Evolutionary conservation across 2,329 filamentous ascomycete species (phyloP).

Genomic region (Colletotrichum tabaci): DNA sequence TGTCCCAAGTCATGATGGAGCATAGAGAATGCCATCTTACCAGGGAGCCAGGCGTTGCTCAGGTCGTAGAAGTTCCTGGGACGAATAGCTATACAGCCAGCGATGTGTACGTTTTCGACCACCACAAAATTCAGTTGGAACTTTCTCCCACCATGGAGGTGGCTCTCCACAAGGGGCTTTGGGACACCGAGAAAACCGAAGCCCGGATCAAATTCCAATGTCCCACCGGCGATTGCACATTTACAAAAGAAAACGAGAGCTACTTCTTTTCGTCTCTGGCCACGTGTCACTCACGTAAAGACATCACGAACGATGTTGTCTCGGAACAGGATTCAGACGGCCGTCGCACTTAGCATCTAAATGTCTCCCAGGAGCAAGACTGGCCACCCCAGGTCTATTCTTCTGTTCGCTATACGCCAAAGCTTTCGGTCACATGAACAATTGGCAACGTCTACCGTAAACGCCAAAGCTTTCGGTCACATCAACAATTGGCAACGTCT

Average conservation of each 20-base stretch:
- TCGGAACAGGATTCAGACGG: no score
- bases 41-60: not conserved
- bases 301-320: slow-evolving; percentile 1
- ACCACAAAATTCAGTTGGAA: no score
- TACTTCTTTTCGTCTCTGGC: slow-evolving; percentile 15
- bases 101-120: not conserved
- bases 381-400: no score
- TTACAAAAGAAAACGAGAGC: not conserved
- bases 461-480: no score
- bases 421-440: no score
- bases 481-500: no score
- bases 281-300: slow-evolving; percentile 9
- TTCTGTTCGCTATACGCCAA: no score
- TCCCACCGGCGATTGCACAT: slow-evolving; percentile 16
- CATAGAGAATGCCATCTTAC: not conserved
- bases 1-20: slow-evolving; percentile 19
- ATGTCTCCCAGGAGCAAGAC: no score
- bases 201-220: slow-evolving; percentile 2
- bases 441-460: no score
- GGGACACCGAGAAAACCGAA: not conserved
- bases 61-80: not conserved
- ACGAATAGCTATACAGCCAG: slow-evolving; percentile 7
- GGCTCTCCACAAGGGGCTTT: no score
- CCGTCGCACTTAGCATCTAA: no score
- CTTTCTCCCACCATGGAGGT: no score